Base-by-base conservation (phyloP, 2,329 filamentous ascomycete genomes). In the Chaetomium globosum region DNA sequence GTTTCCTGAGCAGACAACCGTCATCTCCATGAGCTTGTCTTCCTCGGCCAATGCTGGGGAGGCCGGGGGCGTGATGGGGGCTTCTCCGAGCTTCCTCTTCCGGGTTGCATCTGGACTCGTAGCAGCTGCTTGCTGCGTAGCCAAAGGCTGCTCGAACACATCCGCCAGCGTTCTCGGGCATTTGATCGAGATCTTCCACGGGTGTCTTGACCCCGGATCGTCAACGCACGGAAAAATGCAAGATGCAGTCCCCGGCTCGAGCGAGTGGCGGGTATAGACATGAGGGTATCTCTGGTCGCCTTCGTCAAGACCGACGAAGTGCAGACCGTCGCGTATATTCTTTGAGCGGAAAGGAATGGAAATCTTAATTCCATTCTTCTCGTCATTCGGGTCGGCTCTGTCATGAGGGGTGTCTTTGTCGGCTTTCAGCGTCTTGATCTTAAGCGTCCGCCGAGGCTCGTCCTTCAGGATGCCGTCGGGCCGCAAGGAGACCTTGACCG, bases 181-280 rank as follows among this genome's bases (percentile, higher is more conserved):
- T 65, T 89, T 92, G 73, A 99, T 89, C 1, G 91, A 91, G 58
- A 99, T 84, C 64, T 93, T 92, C 91, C 95, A 99, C 12, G 89
- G 88, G 73, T 89, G 94, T 63, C 92, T 86, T 64, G 91, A 89
- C 39, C 88, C 87, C 28, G 90, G 86, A 74, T 96, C 91, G 75
- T 99, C 95, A 60, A 98, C 84, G 75, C 95, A 98, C 0, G 95
- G 95, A 73, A 99, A 99, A 30, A 98, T 87, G 71, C 89, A 93
- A 55, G 89, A 94, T 0, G 92, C 89, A 21, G 87, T 89, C 33
- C 93, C 93, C 0, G 92, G 87, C 67, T 91, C 89, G 51, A 89
- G 81, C 2, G 89, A 90, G 73, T 94, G 93, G 49, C 89, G 89
- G 0, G 94, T 96, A 76, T 96, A 99, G 57, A 91, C 88, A 79